Evolutionary conservation across 2,329 filamentous ascomycete genomes (phyloP).

Genomic region (Bretziella fagacearum): DNA sequence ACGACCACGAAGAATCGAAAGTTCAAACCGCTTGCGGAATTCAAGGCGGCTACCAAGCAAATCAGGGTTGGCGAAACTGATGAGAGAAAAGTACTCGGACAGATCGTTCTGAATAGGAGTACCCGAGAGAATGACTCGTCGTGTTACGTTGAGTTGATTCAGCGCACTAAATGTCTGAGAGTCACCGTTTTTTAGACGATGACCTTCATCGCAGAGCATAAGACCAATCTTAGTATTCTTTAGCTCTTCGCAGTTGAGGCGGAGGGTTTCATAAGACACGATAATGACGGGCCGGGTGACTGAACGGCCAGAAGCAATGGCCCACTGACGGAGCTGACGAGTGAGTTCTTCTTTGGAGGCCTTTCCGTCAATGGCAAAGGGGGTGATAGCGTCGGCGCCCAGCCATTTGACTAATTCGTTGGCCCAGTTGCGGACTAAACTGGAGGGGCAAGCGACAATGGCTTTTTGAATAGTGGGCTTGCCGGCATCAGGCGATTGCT

Average conservation of each 20-base stretch:
- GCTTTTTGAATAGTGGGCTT: conserved; percentile 90
- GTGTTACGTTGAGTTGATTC: conserved; percentile 75
- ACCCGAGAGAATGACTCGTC: conserved; percentile 85
- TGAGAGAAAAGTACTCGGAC: conserved; percentile 91
- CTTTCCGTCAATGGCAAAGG: conserved; percentile 94
- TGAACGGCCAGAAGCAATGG: conserved; percentile 73
- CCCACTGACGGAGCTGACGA: conserved; percentile 84
- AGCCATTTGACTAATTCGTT: conserved; percentile 97
- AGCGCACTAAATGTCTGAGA: conserved; percentile 87
- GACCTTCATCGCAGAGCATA: conserved; percentile 89
- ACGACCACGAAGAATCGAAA: conserved; percentile 79
- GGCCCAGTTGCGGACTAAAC: conserved; percentile 93
- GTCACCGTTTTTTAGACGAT: conserved; percentile 91
- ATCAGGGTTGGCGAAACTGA: conserved; percentile 91
- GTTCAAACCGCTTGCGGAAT: conserved; percentile 84
- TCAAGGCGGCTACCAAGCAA: conserved; percentile 77
- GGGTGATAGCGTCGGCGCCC: conserved; percentile 72
- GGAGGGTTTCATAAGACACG: conserved; percentile 90
- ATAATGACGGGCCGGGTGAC: conserved; percentile 89
- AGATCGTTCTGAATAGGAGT: conserved; percentile 97
- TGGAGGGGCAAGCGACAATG: conserved; percentile 91
- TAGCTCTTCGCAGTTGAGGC: conserved; percentile 78
- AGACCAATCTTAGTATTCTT: conserved; percentile 81
- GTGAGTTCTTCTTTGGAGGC: conserved; percentile 86
- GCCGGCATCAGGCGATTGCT: conserved; percentile 90